Conservation (phyloP, 1,284 basidiomycete species). For the Rhodotorula sp. region DNA sequence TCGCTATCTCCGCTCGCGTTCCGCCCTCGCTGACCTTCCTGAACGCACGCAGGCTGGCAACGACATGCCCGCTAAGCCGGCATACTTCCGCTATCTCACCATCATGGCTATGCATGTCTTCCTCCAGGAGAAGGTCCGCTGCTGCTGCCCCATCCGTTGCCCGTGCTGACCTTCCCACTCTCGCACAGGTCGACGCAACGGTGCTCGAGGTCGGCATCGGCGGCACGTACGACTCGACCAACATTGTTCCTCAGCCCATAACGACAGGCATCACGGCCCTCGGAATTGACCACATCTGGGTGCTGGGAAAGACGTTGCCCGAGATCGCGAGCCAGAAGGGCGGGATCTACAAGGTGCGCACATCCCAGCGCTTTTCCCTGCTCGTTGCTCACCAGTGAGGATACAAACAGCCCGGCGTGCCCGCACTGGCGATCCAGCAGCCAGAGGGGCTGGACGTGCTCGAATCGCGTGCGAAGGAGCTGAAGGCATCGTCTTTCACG, state of each 20-base stretch:
- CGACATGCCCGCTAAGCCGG: slow-evolving; percentile 58
- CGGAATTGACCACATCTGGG: slow-evolving; percentile 88
- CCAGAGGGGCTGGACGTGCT: slow-evolving; percentile 72
- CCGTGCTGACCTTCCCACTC: background rate
- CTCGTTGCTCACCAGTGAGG: rapidly evolving
- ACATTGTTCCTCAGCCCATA: slow-evolving; percentile 86
- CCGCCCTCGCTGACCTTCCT: too few relatives aligned
- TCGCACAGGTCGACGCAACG: slow-evolving; percentile 71
- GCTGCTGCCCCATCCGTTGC: background rate
- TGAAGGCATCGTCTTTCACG: slow-evolving; percentile 69
- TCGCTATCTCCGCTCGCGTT: too few relatives aligned
- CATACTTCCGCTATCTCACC: slow-evolving; percentile 93
- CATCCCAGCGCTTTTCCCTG: background rate
- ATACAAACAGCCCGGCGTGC: slow-evolving; percentile 65
- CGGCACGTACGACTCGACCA: slow-evolving; percentile 92
- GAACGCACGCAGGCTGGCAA: background rate
- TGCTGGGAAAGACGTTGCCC: slow-evolving; percentile 84
- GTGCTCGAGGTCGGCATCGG: slow-evolving; percentile 97
- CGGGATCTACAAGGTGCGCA: slow-evolving; percentile 85
- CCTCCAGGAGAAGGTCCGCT: slow-evolving; percentile 65
- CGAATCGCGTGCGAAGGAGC: slow-evolving; percentile 64
- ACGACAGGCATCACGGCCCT: slow-evolving; percentile 88
- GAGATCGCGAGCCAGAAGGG: slow-evolving; percentile 96
- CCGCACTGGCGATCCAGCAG: slow-evolving; percentile 81
- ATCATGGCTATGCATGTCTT: slow-evolving; percentile 91